Evolutionary conservation across 2,329 filamentous ascomycete genomes (phyloP).

Genomic region (Fusarium mangiferae): DNA sequence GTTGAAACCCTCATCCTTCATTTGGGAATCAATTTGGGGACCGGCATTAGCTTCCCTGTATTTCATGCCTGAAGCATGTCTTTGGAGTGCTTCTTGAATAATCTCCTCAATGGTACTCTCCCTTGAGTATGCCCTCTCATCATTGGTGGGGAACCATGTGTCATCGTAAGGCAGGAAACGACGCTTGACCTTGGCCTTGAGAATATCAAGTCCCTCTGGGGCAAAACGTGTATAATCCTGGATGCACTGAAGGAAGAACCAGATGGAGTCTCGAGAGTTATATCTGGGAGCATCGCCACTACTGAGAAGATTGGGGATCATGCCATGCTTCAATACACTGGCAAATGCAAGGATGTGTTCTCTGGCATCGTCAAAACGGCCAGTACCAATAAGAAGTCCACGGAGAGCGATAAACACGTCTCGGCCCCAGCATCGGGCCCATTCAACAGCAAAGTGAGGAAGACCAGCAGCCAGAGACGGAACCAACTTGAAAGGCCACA

Average conservation of each 20-base stretch:
- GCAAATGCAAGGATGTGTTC: constrained; percentile 96
- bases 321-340: constrained; percentile 95
- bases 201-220: constrained; percentile 77
- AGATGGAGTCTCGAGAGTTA: constrained; percentile 95
- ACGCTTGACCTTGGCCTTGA: constrained; percentile 81
- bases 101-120: constrained; percentile 87
- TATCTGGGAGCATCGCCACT: constrained; percentile 89
- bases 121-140: constrained; percentile 85
- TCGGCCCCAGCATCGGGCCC: constrained; percentile 96
- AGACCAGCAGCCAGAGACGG: constrained; percentile 91
- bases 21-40: constrained; percentile 87
- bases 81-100: constrained; percentile 91
- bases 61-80: constrained; percentile 89
- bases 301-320: constrained; percentile 94
- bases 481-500: constrained; percentile 86
- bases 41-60: constrained; percentile 97
- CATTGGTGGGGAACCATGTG: constrained; percentile 87
- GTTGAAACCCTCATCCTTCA: constrained; percentile 92
- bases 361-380: constrained; percentile 86
- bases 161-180: constrained; percentile 96
- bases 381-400: constrained; percentile 90
- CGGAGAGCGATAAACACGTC: constrained; percentile 97
- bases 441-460: constrained; percentile 92
- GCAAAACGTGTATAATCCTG: constrained; percentile 90
- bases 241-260: constrained; percentile 97